Conservation (phyloP, 202 grass and related monocot species). For the Setaria italica region DNA sequence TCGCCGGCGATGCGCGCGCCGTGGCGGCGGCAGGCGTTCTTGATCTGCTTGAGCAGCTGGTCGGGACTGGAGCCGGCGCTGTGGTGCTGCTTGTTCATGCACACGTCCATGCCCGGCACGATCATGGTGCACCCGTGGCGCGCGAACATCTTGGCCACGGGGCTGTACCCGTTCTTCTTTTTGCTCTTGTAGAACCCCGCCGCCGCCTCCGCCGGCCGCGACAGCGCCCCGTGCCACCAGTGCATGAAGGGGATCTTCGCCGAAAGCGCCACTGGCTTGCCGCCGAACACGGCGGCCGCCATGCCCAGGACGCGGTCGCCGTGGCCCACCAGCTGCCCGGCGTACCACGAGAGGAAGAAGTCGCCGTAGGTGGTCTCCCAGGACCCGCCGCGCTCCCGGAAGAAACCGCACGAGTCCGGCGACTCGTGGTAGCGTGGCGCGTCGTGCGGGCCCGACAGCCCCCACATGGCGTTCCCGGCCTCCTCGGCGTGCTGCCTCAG, state of each 20-base stretch:
- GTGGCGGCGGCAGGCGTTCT: constrained; percentile 59
- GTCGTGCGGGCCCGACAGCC: constrained; percentile 65
- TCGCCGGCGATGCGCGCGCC: constrained; percentile 65
- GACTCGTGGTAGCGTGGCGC: constrained; percentile 61
- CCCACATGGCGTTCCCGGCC: constrained; percentile 62
- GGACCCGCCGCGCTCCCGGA: constrained; percentile 66
- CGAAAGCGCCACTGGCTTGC: constrained; percentile 56
- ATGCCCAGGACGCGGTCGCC: constrained; percentile 64
- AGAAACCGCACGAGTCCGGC: constrained; percentile 61
- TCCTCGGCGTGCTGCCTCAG: constrained; percentile 52
- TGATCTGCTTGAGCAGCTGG: constrained; percentile 66
- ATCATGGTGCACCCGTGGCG: constrained; percentile 61
- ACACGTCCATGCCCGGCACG: constrained; percentile 71
- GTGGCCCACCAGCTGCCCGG: constrained; percentile 63
- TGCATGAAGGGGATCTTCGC: constrained; percentile 77
- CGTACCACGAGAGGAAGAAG: constrained; percentile 97
- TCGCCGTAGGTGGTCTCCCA: constrained; percentile 74
- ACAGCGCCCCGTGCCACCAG: constrained; percentile 64
- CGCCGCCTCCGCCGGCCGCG: constrained; percentile 65
- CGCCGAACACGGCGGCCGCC: constrained; percentile 57
- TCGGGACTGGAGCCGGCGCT: constrained; percentile 60
- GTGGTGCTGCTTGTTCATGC: constrained; percentile 59
- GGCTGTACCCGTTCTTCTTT: constrained; percentile 66
- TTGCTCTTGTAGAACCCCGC: constrained; percentile 75
- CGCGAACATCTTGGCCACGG: constrained; percentile 71